phyloP scores from a whole-genome alignment of 768 basidiomycete genomes.

The Suillus discolor region DNA sequence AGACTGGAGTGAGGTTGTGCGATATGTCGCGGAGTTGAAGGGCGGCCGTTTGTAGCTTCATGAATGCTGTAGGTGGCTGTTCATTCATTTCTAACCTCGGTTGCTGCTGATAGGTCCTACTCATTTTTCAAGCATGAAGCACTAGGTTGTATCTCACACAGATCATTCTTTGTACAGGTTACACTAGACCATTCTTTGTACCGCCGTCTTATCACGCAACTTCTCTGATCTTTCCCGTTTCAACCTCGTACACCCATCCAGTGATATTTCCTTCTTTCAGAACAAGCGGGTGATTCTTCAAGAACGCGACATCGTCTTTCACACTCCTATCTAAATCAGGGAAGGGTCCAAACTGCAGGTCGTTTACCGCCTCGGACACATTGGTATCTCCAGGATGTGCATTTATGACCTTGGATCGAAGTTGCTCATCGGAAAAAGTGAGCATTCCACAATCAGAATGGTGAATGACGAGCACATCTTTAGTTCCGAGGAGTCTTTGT shows the following conservation, averaged over 20 bases:
- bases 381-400: constrained; percentile 37
- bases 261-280: constrained; percentile 54
- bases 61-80: neutral
- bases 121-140: neutral
- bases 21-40: constrained; percentile 8
- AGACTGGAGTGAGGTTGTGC: constrained; percentile 61
- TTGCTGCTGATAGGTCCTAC: neutral
- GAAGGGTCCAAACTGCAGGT: constrained; percentile 50
- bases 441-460: constrained; percentile 79
- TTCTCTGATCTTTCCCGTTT: constrained; percentile 55
- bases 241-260: constrained; percentile 71
- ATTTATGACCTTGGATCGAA: constrained; percentile 53
- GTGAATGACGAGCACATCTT: constrained; percentile 67
- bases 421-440: constrained; percentile 53
- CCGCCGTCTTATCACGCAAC: constrained; percentile 6
- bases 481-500: constrained; percentile 71
- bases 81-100: neutral
- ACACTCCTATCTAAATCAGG: constrained; percentile 51
- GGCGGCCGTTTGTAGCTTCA: neutral
- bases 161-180: neutral
- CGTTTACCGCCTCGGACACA: constrained; percentile 49
- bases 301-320: constrained; percentile 56
- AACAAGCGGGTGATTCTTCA: constrained; percentile 59
- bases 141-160: neutral
- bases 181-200: neutral